Evolutionary conservation across 1,284 basidiomycete species (phyloP).

Genomic region (Cutaneotrichosporon dermatis): DNA sequence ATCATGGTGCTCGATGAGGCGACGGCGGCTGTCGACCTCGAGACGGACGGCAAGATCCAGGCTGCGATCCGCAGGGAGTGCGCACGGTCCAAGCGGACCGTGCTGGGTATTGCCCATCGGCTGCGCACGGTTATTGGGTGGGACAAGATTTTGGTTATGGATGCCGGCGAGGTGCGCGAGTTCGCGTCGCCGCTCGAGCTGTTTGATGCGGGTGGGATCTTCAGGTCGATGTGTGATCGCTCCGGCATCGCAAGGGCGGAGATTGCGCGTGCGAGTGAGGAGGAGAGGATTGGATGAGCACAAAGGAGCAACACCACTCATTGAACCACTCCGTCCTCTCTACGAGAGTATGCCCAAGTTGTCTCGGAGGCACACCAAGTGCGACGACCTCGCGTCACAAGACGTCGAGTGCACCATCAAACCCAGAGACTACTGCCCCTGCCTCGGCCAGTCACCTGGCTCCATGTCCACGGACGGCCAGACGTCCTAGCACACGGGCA

Average conservation of each 20-base stretch:
- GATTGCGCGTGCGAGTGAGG: constrained; percentile 18
- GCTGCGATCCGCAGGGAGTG: constrained; percentile 62
- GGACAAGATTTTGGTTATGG: constrained; percentile 45
- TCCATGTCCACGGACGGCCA: no score
- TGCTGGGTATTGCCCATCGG: constrained; percentile 69
- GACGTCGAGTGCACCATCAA: no score
- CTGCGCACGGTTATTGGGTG: constrained; percentile 62
- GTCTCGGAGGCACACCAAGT: no score
- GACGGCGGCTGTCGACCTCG: constrained; percentile 62
- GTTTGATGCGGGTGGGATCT: constrained; percentile 41
- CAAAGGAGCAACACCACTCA: no score
- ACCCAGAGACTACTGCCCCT: no score
- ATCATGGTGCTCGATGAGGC: constrained; percentile 60
- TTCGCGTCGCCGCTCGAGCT: constrained; percentile 45
- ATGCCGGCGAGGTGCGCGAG: constrained; percentile 36
- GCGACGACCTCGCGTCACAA: no score
- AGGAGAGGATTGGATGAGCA: neutral
- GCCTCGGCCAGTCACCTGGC: no score
- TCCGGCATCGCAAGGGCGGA: constrained; percentile 49
- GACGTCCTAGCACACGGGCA: no score
- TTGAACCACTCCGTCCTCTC: no score
- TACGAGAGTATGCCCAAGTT: no score
- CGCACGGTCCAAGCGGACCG: constrained; percentile 51
- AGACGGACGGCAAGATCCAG: constrained; percentile 70
- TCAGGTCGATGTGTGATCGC: constrained; percentile 43